Evolutionary conservation across 495 filamentous ascomycete genomes (phyloP), one percentile per base, ranked within the genome.

Genomic region (Aspergillus haitiensis): DNA sequence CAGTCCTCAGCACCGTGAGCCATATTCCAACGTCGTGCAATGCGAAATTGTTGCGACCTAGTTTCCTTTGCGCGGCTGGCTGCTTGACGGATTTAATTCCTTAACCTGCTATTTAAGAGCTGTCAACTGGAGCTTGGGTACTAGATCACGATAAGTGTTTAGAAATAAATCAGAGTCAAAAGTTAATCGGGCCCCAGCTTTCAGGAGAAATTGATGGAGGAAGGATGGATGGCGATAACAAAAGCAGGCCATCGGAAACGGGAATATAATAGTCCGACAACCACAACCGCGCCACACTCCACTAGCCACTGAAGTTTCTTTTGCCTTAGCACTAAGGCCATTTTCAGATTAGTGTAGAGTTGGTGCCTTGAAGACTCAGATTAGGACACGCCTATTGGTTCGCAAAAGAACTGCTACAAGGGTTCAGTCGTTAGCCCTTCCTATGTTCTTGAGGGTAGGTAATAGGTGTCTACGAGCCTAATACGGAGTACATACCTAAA

Each of bases 1-100:
- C 92, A 87, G 76, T 98, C 94, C 72, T 91, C 88, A 8, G 70
- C 65, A 11, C 71, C 72, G 62, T 76, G 70, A 46, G 74, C 65
- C 75, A 78, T 78, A 5, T 34, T 40, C 39, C 21, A 27, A 27
- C 21, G 21, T 27, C 21, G 21, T 27, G 21, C 21, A 27, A 27
- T 27, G 21, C 21, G 21, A 27, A 27, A 27, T 27, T 27, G 21
- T 27, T 27, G 21, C 21, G 21, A 27, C 21, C 21, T 27, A 27
- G 21, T 27, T 27, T 27, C 21, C 21, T 27, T 27, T 27, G 21
- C 21, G 21, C 21, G 3, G 21, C 21, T 27, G 21, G 21, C 21
- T 27, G 21, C 3, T 27, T 27, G 3, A 27, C 3, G 21, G 3
- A 27, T 1, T 27, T 1, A 27, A 27, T 27, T 27, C 3, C 1